Evolutionary conservation across 352 stramenopile species (phyloP), one percentile per base, ranked within the genome.

Genomic region (Phytophthora colocasiae): DNA sequence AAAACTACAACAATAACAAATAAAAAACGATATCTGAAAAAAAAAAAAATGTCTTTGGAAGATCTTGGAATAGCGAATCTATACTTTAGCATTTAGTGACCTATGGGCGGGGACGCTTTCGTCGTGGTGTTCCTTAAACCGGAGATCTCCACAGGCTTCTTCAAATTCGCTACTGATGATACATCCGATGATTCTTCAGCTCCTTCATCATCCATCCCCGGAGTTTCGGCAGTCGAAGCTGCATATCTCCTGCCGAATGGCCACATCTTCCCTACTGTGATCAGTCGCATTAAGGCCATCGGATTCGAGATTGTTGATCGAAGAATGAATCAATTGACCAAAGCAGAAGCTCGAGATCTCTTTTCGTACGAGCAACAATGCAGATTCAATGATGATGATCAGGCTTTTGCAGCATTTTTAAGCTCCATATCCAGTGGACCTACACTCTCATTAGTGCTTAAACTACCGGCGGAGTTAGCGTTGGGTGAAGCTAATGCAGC

Each of bases 381-480:
- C 19, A 31, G 53, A 22, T 87, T 85, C 36, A 14, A 66, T 14
- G 56, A 63, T 39, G 53, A 75, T 32, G 19, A 60, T 7, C 10
- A 51, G 19, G 41, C 38, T 29, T 90, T 85, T 50, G 57, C 73
- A 24, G 61, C 14, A 4, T 88, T 92, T 46, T 65, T 91, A 19
- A 65, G 66, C 22, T 69, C 81, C 38, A 80, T 97, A 43, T 84
- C 79, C 11, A 74, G 69, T 26, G 90, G 84, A 4, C 75, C 80
- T 1, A 82, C 85, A n/a, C 75, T 93, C 31, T 79, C 73, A 8
- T 65, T 97, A 6, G 56, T 93, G 29, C 70, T 97, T 15, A 64
- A 46, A 78, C 71, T 24, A 63, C 67, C 82, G 11, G 54, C 17
- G 17, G 31, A 47, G 3, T 14, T 58, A 6, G 43, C 60, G 3